phyloP scores from a whole-genome alignment of 2,329 filamentous ascomycete genomes.

The Colletotrichum sp. region DNA sequence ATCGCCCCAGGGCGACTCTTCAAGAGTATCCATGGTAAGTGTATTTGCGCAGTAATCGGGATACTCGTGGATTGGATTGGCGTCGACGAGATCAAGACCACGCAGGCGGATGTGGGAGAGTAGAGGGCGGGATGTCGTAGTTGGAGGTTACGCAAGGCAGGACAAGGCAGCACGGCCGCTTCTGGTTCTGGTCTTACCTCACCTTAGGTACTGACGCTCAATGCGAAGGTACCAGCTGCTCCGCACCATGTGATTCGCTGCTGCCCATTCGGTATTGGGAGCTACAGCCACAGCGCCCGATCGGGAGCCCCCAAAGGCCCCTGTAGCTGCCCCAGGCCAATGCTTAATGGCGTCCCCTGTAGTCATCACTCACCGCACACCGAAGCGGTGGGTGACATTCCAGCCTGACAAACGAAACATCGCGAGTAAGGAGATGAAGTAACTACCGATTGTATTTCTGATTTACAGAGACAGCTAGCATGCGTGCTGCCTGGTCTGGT shows the following conservation, averaged over 20 bases:
- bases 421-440: neutral
- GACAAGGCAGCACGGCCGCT: conserved; percentile 11
- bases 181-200: conserved; percentile 9
- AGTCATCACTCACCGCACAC: neutral
- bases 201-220: neutral
- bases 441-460: neutral
- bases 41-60: neutral
- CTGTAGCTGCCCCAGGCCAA: neutral
- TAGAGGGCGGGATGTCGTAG: neutral
- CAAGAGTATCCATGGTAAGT: conserved; percentile 49
- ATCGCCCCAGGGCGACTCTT: conserved; percentile 62
- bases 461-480: neutral
- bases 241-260: conserved; percentile 16
- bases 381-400: neutral
- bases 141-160: conserved; percentile 7
- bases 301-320: neutral
- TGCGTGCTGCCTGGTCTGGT: neutral
- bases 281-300: conserved; percentile 8
- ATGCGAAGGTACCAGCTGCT: conserved; percentile 2
- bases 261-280: neutral
- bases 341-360: neutral
- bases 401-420: neutral
- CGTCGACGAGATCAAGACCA: neutral
- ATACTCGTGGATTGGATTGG: neutral
- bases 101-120: neutral